phyloP scores from a whole-genome alignment of 306 rosid genomes.

The Phaseolus lunatus region DNA sequence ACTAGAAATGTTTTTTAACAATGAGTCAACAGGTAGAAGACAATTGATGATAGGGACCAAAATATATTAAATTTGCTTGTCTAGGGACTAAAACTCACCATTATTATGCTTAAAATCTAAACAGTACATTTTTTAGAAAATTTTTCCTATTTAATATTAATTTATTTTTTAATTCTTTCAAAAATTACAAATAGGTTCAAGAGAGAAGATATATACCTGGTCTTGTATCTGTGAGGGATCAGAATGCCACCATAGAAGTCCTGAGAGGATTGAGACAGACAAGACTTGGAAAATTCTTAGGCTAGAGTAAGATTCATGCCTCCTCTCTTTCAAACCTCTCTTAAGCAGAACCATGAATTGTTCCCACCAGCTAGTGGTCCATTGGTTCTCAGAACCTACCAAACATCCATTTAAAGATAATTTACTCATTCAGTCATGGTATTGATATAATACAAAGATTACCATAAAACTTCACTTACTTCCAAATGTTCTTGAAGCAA shows the following conservation, averaged over 20 bases:
- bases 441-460: neutral
- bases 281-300: conserved; percentile 79
- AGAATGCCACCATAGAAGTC: conserved; percentile 83
- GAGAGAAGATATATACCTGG: conserved; percentile 64
- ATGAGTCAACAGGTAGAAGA: neutral
- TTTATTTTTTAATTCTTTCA: neutral
- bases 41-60: neutral
- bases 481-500: conserved; percentile 47
- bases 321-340: conserved; percentile 77
- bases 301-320: conserved; percentile 80
- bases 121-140: too few species aligned
- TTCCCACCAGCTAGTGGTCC: conserved; percentile 82
- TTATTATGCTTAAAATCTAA: too few species aligned
- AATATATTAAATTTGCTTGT: neutral
- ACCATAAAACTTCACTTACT: conserved; percentile 40
- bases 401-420: neutral
- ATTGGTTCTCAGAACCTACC: conserved; percentile 58
- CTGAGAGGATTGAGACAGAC: conserved; percentile 78
- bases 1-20: neutral
- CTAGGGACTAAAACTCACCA: neutral
- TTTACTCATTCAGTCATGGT: neutral
- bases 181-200: neutral
- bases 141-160: neutral
- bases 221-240: conserved; percentile 71
- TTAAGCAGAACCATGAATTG: conserved; percentile 69